phyloP scores from a whole-genome alignment of 257 asterid genomes.

The Oldenlandia corymbosa region DNA sequence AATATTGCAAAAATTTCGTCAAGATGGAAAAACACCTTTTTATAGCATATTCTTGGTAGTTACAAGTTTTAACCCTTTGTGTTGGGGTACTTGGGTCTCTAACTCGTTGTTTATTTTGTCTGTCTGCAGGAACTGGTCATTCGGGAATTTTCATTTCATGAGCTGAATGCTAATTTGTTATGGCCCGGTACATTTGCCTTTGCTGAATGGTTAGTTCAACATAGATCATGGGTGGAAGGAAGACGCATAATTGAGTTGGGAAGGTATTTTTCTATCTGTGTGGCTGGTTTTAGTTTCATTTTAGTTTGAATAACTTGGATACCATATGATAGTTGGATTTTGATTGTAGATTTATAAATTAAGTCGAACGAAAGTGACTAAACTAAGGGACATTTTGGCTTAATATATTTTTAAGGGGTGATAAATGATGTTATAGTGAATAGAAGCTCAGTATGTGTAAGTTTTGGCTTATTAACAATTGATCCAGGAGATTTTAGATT shows the following conservation, averaged over 20 bases:
- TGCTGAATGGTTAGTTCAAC: constrained; percentile 72
- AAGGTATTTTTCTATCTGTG: constrained; percentile 37
- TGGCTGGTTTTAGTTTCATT: constrained; percentile 4
- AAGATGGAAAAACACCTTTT: neutral
- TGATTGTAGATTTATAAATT: too few relatives aligned
- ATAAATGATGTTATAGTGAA: too few relatives aligned
- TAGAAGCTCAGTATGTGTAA: neutral
- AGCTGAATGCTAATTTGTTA: constrained; percentile 81
- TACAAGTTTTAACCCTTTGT: neutral
- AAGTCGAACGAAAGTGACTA: too few relatives aligned
- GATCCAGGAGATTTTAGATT: neutral
- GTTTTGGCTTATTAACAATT: neutral
- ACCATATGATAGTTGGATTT: too few relatives aligned
- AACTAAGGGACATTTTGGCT: neutral
- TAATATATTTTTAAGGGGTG: too few relatives aligned
- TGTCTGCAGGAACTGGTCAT: constrained; percentile 64
- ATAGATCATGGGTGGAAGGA: constrained; percentile 54
- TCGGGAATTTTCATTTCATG: constrained; percentile 84
- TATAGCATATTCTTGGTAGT: neutral
- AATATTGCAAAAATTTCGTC: neutral
- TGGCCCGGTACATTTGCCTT: constrained; percentile 99
- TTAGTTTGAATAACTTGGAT: too few relatives aligned
- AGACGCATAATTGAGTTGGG: constrained; percentile 71
- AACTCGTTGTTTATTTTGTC: neutral
- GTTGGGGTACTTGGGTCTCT: too few relatives aligned